Percentiles rank a stretch among this genome's conserved stretches.
Conservation (phyloP, 306 rosid species). For the Cucumis hystrix region DNA sequence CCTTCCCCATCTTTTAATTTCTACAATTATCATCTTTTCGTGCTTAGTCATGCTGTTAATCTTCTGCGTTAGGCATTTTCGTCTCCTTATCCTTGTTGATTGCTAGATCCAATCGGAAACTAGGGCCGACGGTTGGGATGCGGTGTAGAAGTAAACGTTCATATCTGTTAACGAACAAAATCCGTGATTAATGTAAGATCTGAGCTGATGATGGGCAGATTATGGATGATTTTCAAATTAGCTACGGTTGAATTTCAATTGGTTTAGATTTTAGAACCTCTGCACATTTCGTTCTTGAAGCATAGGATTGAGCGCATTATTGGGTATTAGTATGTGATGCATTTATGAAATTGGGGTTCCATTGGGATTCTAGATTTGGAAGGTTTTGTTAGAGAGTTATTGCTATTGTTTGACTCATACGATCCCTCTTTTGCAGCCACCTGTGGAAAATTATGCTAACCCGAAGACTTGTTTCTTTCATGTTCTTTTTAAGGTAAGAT, state of each 20-base stretch:
- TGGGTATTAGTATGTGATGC: background rate
- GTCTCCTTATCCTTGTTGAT: background rate
- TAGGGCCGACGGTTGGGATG: background rate
- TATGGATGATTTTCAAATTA: background rate
- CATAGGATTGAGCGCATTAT: background rate
- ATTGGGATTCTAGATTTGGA: background rate
- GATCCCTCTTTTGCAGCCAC: slow-evolving; percentile 31
- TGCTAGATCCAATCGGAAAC: background rate
- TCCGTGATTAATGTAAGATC: slow-evolving; percentile 1
- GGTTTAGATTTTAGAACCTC: background rate
- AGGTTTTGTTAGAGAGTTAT: background rate
- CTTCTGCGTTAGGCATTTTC: background rate
- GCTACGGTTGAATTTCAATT: background rate
- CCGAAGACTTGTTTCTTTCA: slow-evolving; percentile 94
- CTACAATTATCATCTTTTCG: background rate
- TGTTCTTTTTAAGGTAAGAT: slow-evolving; percentile 77
- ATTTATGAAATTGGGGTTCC: background rate
- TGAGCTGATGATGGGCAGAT: background rate
- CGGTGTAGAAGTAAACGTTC: background rate
- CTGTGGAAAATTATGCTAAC: slow-evolving; percentile 85
- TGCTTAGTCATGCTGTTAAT: background rate
- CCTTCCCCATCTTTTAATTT: slow-evolving; percentile 3
- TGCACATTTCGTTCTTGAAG: background rate
- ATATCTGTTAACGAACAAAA: background rate
- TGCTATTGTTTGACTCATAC: background rate